These are phyloP conservation scores for Glycine tomentella DNA, from an alignment of 306 rosid species.

Conservation along the genomic window DNA sequence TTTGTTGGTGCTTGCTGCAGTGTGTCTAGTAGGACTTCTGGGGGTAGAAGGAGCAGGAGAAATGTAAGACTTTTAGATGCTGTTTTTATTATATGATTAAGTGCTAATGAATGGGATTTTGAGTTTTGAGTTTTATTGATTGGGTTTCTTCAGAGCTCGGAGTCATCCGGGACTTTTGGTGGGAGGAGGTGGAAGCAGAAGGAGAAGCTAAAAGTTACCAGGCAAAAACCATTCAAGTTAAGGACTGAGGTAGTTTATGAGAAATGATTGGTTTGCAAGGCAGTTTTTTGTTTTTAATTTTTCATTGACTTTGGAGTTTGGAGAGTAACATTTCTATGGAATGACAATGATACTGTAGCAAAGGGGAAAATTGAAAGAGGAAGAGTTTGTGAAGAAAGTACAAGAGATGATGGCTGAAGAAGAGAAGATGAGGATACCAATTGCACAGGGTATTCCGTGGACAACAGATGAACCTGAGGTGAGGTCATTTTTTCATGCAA, in stretches of 20 bases:
- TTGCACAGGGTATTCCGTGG: conserved; percentile 98
- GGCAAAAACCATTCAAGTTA: conserved; percentile 85
- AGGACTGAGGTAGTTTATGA: conserved; percentile 78
- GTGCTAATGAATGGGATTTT: conserved; percentile 13
- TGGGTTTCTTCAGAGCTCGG: conserved; percentile 68
- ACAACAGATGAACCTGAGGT: conserved; percentile 99
- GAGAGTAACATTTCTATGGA: conserved; percentile 39
- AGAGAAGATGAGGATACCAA: conserved; percentile 78
- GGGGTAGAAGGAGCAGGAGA: conserved; percentile 80
- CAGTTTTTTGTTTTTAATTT: background rate
- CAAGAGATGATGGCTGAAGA: conserved; percentile 75
- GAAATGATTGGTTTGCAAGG: background rate
- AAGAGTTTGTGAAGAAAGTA: conserved; percentile 77
- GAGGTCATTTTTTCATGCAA: conserved; percentile 37
- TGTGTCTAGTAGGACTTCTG: conserved; percentile 73
- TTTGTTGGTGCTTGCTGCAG: conserved; percentile 52
- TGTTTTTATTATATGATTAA: background rate
- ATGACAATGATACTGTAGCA: conserved; percentile 59
- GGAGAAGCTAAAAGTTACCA: conserved; percentile 69
- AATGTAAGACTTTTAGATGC: conserved; percentile 64
- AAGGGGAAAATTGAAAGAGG: conserved; percentile 87
- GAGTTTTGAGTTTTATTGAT: background rate
- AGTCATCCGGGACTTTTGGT: conserved; percentile 63
- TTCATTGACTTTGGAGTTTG: conserved; percentile 27
- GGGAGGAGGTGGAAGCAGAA: conserved; percentile 81